Conservation (phyloP, 78 protist genomes). For the Dictyostelium citrinum region DNA sequence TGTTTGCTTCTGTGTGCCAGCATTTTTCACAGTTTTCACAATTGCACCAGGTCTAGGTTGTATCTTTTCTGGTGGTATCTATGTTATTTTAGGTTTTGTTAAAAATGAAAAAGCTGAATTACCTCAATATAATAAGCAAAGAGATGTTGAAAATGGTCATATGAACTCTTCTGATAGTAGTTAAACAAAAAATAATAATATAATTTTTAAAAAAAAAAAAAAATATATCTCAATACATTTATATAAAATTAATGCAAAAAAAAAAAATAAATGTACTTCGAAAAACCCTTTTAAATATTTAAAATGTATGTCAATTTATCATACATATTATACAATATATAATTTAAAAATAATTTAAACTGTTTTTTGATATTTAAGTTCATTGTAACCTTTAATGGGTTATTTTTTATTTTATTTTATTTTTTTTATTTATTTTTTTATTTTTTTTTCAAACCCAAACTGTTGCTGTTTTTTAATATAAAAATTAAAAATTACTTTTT, state of each 20-base stretch:
- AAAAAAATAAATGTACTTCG: background rate
- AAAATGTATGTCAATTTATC: too few relatives aligned
- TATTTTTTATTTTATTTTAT: too few relatives aligned
- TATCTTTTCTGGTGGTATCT: slow-evolving; percentile 25
- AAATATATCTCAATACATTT: too few relatives aligned
- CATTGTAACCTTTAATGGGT: too few relatives aligned
- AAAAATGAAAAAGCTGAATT: slow-evolving; percentile 47
- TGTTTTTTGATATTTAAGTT: too few relatives aligned
- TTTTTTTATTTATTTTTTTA: too few relatives aligned
- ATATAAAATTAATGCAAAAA: background rate
- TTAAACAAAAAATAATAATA: background rate
- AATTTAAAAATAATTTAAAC: too few relatives aligned
- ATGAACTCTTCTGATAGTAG: background rate
- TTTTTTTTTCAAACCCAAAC: too few relatives aligned
- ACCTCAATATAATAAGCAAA: slow-evolving; percentile 23
- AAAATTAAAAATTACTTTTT: too few relatives aligned
- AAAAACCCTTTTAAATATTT: too few relatives aligned
- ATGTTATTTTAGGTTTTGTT: slow-evolving; percentile 23
- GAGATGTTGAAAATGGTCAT: slow-evolving; percentile 14
- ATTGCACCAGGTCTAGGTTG: slow-evolving; percentile 64
- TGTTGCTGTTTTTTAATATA: too few relatives aligned
- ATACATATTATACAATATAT: too few relatives aligned
- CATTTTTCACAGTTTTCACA: slow-evolving; percentile 56
- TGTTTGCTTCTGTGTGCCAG: slow-evolving; percentile 44
- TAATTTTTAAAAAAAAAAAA: background rate